Base-by-base conservation (phyloP, 2,329 filamentous ascomycete genomes). In the Epicoccum nigrum region DNA sequence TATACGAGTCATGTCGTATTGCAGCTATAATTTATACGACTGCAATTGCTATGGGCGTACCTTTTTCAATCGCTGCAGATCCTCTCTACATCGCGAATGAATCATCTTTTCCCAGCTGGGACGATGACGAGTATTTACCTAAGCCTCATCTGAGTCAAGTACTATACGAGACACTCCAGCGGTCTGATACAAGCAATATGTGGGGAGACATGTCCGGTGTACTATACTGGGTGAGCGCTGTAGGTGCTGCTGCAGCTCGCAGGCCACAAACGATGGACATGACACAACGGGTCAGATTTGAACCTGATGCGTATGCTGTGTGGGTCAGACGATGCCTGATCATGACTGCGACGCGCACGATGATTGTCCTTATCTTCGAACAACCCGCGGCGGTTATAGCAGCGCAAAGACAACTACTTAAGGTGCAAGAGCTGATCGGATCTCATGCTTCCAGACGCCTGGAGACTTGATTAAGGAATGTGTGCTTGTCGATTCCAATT, bases 1-100 rank as follows among this genome's bases (percentile, higher is more conserved):
- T 72, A 6, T 73, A 71, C 43, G 71, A 74, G 44, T 54, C 69
- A 8, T 69, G 65, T 38, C 70, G 72, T 15, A 60, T 74, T 27
- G 55, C 69, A 9, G 60, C 68, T 16, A 46, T 72, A 8, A 70
- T 74, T 19, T 71, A 70, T 52, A 55, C 65, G 4, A 54, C 60
- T 1, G 65, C 71, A 6, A 64, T 74, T 33, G 55, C 64, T 13
- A 44, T 56, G 40, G 56, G 57, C 7, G 32, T 65, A 2, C 65
- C 68, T 2, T 67, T 74, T 15, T 72, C 67, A 9, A 37, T 56
- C 8, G 62, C 68, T 31, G 64, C 67, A 20, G 51, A 66, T n/a
- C 55, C 60, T 1, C 23, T 19, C 19, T 31, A 25, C 21, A 9
- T 23, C 8, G 34, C 34, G 4, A 20, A 32, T 11, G 7, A 33